A percentile compares a stretch with the other conserved stretches of the same genome.
Evolutionary conservation across 1,284 basidiomycete genomes (phyloP).

Genomic region (Boletus coffeatus): DNA sequence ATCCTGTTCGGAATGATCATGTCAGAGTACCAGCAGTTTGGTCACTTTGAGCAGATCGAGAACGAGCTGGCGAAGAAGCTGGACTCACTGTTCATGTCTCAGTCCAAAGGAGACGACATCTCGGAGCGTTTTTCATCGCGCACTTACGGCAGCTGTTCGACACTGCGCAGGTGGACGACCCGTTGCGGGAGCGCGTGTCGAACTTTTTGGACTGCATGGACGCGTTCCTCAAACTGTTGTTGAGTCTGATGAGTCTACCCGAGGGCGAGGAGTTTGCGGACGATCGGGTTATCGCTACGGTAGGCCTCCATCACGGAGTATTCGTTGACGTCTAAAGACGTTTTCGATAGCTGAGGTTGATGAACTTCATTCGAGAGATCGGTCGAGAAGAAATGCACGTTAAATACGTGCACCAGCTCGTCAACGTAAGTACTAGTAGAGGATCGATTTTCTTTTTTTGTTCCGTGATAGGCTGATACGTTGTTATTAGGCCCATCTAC

Average conservation of each 20-base stretch:
- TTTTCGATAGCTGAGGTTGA: slow-evolving; percentile 64
- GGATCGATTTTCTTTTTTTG: slow-evolving; percentile 2
- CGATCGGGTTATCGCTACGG: slow-evolving; percentile 90
- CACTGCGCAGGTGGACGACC: slow-evolving; percentile 72
- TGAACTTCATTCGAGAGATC: slow-evolving; percentile 87
- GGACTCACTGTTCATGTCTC: slow-evolving; percentile 89
- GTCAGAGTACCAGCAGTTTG: slow-evolving; percentile 80
- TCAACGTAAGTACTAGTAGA: slow-evolving; percentile 55
- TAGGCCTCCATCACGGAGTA: slow-evolving; percentile 22
- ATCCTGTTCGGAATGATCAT: slow-evolving; percentile 97
- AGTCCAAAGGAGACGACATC: slow-evolving; percentile 86
- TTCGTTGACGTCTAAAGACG: not conserved
- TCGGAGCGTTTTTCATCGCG: slow-evolving; percentile 92
- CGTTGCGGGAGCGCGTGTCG: slow-evolving; percentile 73
- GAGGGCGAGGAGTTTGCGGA: slow-evolving; percentile 92
- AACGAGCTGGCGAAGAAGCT: slow-evolving; percentile 93
- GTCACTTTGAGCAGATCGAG: slow-evolving; percentile 83
- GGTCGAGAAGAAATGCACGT: slow-evolving; percentile 88
- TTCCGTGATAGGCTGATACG: slow-evolving; percentile 6
- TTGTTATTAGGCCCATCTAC: slow-evolving; percentile 64
- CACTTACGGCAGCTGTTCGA: slow-evolving; percentile 89
- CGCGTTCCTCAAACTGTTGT: slow-evolving; percentile 89
- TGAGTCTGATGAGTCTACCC: slow-evolving; percentile 89
- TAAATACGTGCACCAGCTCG: slow-evolving; percentile 92
- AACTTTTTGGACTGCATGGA: slow-evolving; percentile 88